phyloP scores from a whole-genome alignment of 371 early-diverging fungal species.

The Blakeslea trispora region DNA sequence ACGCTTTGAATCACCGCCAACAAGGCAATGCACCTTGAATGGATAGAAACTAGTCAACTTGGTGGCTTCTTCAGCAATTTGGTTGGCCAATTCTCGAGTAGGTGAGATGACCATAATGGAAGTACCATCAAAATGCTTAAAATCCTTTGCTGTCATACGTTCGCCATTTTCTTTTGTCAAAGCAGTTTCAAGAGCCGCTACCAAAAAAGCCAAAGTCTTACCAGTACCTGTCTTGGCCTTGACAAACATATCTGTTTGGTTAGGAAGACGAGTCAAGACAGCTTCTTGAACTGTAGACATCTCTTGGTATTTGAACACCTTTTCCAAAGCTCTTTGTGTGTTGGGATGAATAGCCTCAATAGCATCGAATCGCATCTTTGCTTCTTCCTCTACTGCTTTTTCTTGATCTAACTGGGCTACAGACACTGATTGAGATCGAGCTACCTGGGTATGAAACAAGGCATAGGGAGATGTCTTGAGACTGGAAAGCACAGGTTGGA shows the following conservation, averaged over 20 bases:
- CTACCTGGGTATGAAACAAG: conserved; percentile 22
- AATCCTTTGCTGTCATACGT: conserved; percentile 25
- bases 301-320: conserved; percentile 69
- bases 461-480: conserved; percentile 17
- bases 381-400: conserved; percentile 6
- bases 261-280: conserved; percentile 74
- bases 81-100: conserved; percentile 96
- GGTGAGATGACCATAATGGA: conserved; percentile 92
- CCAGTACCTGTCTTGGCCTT: conserved; percentile 99
- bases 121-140: conserved; percentile 55
- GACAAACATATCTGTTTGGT: conserved; percentile 78
- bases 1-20: conserved; percentile 87
- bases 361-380: conserved; percentile 53
- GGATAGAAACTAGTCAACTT: conserved; percentile 64
- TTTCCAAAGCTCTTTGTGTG: conserved; percentile 66
- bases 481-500: no score
- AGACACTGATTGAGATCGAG: conserved; percentile 4
- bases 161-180: conserved; percentile 23
- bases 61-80: conserved; percentile 87
- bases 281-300: conserved; percentile 87
- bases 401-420: conserved; percentile 13
- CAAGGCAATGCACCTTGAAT: conserved; percentile 77
- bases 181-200: conserved; percentile 84
- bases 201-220: conserved; percentile 93
- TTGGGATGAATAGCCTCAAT: conserved; percentile 52